Conservation (phyloP, 768 basidiomycete species). For the Boletus huronensis region DNA sequence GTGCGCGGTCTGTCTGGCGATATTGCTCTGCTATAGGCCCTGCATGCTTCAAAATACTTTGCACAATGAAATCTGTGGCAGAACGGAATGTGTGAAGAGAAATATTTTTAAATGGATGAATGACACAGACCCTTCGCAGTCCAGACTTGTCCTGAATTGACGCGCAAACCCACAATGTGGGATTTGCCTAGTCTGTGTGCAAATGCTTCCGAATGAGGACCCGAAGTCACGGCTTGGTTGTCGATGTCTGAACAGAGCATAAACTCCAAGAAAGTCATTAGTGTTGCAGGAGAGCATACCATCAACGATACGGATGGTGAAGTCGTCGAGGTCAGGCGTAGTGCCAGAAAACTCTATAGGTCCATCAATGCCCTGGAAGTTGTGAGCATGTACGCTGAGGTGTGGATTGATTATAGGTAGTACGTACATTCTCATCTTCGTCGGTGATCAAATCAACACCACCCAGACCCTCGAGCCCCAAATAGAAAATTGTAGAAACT, state of each 20-base stretch:
- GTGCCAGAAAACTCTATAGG: slow-evolving; percentile 68
- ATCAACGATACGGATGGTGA: slow-evolving; percentile 75
- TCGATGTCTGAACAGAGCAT: slow-evolving; percentile 45
- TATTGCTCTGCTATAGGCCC: slow-evolving; percentile 53
- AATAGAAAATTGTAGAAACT: slow-evolving; percentile 80
- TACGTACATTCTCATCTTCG: slow-evolving; percentile 66
- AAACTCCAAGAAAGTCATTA: background rate
- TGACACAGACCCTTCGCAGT: slow-evolving; percentile 64
- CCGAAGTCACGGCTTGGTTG: slow-evolving; percentile 52
- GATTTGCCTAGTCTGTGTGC: slow-evolving; percentile 63
- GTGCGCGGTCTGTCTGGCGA: slow-evolving; percentile 42
- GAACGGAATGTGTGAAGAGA: background rate
- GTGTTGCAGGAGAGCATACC: slow-evolving; percentile 40
- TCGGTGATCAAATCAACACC: slow-evolving; percentile 76
- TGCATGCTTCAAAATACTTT: slow-evolving; percentile 57
- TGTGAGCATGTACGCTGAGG: slow-evolving; percentile 5
- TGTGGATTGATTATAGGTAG: slow-evolving; percentile 33
- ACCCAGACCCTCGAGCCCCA: slow-evolving; percentile 86
- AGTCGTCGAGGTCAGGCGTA: slow-evolving; percentile 78
- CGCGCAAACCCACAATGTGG: slow-evolving; percentile 60
- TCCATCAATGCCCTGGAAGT: slow-evolving; percentile 65
- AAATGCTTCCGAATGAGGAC: slow-evolving; percentile 57
- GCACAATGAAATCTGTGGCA: slow-evolving; percentile 55
- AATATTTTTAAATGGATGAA: background rate
- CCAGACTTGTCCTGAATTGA: slow-evolving; percentile 71